Evolutionary conservation across 441 rosid genomes (phyloP).

Genomic region (Sinapis alba): DNA sequence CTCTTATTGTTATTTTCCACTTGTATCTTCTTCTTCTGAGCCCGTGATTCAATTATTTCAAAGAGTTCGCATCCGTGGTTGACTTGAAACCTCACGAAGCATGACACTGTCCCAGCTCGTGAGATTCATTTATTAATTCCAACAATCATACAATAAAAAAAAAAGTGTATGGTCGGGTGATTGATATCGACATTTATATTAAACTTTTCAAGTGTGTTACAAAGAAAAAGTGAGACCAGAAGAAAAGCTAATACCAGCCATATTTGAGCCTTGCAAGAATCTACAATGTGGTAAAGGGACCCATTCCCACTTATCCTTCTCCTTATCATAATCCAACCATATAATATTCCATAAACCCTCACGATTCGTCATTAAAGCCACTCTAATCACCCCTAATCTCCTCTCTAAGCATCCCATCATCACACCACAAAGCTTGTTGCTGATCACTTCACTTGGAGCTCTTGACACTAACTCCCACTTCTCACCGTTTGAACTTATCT

Average conservation of each 20-base stretch:
- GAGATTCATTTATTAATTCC: conserved; percentile 28
- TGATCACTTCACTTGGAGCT: conserved; percentile 47
- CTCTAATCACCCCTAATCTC: conserved; percentile 49
- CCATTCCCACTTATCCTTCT: conserved; percentile 47
- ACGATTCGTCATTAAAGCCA: conserved; percentile 53
- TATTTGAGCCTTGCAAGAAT: conserved; percentile 59
- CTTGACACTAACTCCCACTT: conserved; percentile 52
- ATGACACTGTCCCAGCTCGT: conserved; percentile 36
- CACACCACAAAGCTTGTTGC: conserved; percentile 49
- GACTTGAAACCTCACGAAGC: conserved; percentile 33
- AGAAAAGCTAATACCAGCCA: conserved; percentile 76
- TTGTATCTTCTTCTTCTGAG: not conserved
- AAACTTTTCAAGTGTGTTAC: conserved; percentile 27
- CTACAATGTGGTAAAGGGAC: conserved; percentile 53
- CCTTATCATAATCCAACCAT: conserved; percentile 52
- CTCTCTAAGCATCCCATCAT: conserved; percentile 73
- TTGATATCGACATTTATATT: conserved; percentile 28
- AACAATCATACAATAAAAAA: conserved; percentile 21
- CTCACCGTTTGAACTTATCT: conserved; percentile 41
- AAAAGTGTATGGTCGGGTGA: conserved; percentile 29
- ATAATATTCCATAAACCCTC: conserved; percentile 65
- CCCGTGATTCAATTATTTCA: conserved; percentile 37
- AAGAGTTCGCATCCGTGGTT: conserved; percentile 34
- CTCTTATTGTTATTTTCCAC: not conserved
- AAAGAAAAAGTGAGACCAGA: conserved; percentile 56